Evolutionary conservation across 2,329 filamentous ascomycete species (phyloP).

Genomic region (Cadophora luteo-olivacea): DNA sequence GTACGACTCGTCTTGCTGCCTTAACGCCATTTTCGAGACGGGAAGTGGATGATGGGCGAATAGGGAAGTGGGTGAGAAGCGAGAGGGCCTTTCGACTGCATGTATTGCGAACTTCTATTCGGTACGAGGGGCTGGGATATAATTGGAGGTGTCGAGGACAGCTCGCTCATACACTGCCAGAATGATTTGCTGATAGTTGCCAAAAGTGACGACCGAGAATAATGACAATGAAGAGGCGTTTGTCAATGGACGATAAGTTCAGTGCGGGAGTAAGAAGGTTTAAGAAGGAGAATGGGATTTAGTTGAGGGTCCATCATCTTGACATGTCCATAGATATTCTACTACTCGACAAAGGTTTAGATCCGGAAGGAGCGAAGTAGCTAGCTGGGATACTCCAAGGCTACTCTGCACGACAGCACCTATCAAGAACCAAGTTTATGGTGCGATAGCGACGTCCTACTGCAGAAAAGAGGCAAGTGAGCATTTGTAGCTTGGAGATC

Average conservation of each 20-base stretch:
- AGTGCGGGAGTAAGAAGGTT: neutral
- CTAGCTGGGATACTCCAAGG: neutral
- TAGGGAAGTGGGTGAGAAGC: slow-evolving; percentile 30
- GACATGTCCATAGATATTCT: neutral
- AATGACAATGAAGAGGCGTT: neutral
- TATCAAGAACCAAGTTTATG: slow-evolving; percentile 4
- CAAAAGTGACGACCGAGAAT: neutral
- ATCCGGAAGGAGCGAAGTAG: slow-evolving; percentile 13
- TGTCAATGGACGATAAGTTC: neutral
- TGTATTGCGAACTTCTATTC: slow-evolving; percentile 24
- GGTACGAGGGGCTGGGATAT: neutral
- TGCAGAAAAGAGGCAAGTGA: slow-evolving; percentile 4
- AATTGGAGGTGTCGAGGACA: slow-evolving; percentile 25
- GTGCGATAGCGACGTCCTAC: neutral
- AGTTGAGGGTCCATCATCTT: neutral
- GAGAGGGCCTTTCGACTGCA: slow-evolving; percentile 31
- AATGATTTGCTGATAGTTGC: neutral
- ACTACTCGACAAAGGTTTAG: slow-evolving; percentile 4
- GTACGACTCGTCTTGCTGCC: slow-evolving; percentile 20
- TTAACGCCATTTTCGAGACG: slow-evolving; percentile 44
- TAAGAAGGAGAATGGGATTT: neutral
- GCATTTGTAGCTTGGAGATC: slow-evolving; percentile 1
- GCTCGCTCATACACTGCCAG: slow-evolving; percentile 23
- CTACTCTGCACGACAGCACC: slow-evolving; percentile 13
- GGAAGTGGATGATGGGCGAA: slow-evolving; percentile 41